Conservation (phyloP, 176 grass and related monocot species). For the Poa pratensis region DNA sequence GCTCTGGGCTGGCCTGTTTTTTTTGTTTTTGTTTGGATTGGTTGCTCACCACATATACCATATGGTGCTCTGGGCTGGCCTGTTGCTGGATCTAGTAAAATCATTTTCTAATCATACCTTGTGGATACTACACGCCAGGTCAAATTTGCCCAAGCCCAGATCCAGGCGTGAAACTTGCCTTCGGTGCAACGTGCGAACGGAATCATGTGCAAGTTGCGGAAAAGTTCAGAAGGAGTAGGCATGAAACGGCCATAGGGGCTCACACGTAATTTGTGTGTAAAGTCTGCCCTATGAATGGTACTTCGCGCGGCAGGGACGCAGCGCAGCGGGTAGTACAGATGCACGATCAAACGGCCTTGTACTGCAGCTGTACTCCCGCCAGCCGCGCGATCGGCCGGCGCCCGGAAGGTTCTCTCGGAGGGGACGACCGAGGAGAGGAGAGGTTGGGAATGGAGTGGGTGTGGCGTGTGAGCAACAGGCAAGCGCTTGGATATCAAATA, state of each 20-base stretch:
- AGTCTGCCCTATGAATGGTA: not conserved
- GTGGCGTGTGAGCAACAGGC: not conserved
- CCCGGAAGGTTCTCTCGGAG: not conserved
- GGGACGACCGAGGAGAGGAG: not conserved
- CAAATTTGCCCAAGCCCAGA: not conserved
- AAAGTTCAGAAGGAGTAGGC: not conserved
- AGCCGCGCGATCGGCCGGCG: not conserved
- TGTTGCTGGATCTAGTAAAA: too few relatives aligned
- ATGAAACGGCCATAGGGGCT: not conserved
- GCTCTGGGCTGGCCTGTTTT: too few relatives aligned
- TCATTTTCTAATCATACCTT: too few relatives aligned
- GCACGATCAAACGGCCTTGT: constrained; percentile 21
- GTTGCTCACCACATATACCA: too few relatives aligned
- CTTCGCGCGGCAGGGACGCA: not conserved
- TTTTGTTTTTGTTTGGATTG: too few relatives aligned
- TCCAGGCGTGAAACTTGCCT: not conserved
- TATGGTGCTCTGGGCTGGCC: too few relatives aligned
- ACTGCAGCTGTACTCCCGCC: constrained; percentile 41
- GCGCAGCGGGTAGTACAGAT: not conserved
- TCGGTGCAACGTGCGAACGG: not conserved
- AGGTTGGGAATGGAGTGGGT: not conserved
- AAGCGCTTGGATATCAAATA: too few relatives aligned
- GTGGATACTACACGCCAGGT: not conserved
- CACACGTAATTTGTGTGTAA: not conserved
- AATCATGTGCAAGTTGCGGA: not conserved